phyloP scores from a whole-genome alignment of 345 rosid genomes.

The Camelina hispida region DNA sequence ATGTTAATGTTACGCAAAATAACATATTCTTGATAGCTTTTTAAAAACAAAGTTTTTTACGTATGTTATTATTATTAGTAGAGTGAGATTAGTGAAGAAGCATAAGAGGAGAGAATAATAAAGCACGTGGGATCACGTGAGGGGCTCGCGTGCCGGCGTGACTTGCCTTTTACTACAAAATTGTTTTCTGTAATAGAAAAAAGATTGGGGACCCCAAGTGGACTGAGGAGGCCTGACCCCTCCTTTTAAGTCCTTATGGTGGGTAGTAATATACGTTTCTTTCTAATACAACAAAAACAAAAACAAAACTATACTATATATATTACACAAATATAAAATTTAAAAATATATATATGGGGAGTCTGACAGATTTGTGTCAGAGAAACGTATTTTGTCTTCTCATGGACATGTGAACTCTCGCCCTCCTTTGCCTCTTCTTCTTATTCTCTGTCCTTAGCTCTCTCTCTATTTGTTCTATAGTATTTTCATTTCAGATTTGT shows the following conservation, averaged over 20 bases:
- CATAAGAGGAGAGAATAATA: conserved; percentile 32
- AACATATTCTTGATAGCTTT: too few species aligned
- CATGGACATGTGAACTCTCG: conserved; percentile 50
- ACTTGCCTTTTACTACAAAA: conserved; percentile 51
- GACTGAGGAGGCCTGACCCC: conserved; percentile 8
- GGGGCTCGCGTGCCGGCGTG: conserved; percentile 67
- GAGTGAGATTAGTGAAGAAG: too few species aligned
- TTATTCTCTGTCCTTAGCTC: conserved; percentile 37
- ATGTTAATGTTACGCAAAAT: too few species aligned
- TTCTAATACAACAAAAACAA: conserved; percentile 29
- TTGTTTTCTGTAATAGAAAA: background rate
- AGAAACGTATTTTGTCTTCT: conserved; percentile 53
- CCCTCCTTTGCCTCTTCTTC: conserved; percentile 39
- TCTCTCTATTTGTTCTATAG: background rate
- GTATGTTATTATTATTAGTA: too few species aligned
- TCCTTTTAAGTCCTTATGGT: background rate
- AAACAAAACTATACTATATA: background rate
- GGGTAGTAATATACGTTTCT: conserved; percentile 35
- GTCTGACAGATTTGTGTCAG: conserved; percentile 46
- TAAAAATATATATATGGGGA: background rate
- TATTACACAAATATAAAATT: background rate
- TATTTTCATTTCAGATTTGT: conserved; percentile 39
- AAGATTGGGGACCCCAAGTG: conserved; percentile 53
- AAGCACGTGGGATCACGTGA: conserved; percentile 69
- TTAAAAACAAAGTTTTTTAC: too few species aligned